Evolutionary conservation across 352 stramenopile species (phyloP), one percentile per base, ranked within the genome.

Genomic region (Globisporangium nunn): DNA sequence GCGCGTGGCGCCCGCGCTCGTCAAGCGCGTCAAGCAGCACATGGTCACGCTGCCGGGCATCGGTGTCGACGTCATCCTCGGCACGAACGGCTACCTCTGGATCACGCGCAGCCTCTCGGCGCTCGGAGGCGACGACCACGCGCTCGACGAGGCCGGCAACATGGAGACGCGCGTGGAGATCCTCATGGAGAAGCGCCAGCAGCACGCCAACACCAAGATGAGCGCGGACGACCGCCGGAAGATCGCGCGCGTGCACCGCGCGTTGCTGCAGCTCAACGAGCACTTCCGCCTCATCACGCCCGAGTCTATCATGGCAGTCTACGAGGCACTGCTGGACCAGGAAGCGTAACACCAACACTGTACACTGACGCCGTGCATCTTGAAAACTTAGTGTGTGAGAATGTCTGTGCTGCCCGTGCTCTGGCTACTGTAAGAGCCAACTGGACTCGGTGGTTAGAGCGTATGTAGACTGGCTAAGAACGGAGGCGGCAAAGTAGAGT

Each of bases 11-110:
- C 78, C 93, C 3, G 76, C 77, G 39, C 77, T 98, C 53, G 87
- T 99, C 50, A 93, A 96, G 58, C 68, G 93, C 52, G 87, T 97
- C 58, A 97, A 97, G 67, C 92, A 98, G 71, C 96, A 99, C 80
- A 96, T 97, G 72, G 70, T 97, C 6, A 87, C 83, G 35, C 71
- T 97, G 50, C 67, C 78, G 23, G 64, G 47, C 15, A 75, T 88
- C 59, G 81, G 81, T 14, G 75, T 98, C 17, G 91, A 97, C 61
- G 74, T 98, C 44, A 93, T 98, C 39, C 76, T 98, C 17, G 96
- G 96, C 47, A 94, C 85, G 39, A 99, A 99, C 70, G 96, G 96
- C 6, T 91, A 90, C 58, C 88, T 98, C 62, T 99, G 96, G 95
- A 93, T 99, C 61, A 87, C 96, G 64, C 73, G 93, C 52, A 88